Conservation (phyloP, 169 alveolate species). For the Amoebophrya sp. region DNA sequence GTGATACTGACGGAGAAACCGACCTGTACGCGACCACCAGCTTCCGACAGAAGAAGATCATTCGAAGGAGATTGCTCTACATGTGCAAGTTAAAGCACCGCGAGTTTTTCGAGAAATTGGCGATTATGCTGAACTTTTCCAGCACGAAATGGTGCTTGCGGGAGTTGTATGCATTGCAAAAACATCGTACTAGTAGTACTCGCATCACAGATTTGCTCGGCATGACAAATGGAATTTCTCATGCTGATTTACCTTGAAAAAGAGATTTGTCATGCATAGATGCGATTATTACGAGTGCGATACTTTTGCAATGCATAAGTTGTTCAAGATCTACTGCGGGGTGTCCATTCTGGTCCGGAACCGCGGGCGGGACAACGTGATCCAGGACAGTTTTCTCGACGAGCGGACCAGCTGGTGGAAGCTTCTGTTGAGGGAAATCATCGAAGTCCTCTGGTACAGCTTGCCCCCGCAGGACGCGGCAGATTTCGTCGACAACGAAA, state of each 20-base stretch:
- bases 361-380: background rate
- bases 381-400: background rate
- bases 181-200: too few species aligned
- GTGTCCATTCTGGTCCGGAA: slow-evolving; percentile 12
- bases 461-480: background rate
- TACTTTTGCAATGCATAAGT: too few species aligned
- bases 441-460: background rate
- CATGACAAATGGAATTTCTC: too few species aligned
- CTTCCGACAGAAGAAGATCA: background rate
- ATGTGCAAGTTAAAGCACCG: background rate
- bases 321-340: background rate
- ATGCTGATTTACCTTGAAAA: too few species aligned
- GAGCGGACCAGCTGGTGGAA: background rate
- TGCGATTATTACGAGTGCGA: too few species aligned
- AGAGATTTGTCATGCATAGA: too few species aligned
- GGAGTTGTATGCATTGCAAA: too few species aligned
- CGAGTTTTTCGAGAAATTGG: background rate
- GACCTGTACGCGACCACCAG: background rate
- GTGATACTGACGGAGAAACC: background rate
- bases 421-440: background rate
- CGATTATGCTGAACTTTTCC: background rate
- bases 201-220: too few species aligned
- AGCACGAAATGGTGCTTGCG: background rate
- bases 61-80: background rate
- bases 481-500: background rate